Base-by-base conservation (phyloP, 768 basidiomycete species). In the Leccinellum albellum region DNA sequence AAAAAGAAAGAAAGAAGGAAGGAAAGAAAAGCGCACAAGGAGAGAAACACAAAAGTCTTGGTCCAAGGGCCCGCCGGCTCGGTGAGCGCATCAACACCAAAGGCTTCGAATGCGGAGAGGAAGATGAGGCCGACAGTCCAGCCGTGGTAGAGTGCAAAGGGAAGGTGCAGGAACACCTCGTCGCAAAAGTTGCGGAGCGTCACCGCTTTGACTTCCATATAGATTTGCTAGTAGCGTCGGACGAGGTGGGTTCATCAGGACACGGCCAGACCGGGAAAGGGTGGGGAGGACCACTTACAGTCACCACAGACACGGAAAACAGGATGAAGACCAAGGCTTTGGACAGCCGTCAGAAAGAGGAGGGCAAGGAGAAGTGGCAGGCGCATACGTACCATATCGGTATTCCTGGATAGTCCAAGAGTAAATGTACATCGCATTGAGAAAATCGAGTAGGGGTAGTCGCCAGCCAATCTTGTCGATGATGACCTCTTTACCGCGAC, bases 91-190 rank as follows among this genome's bases (percentile, higher is more conserved):
- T 86, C 75, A 51, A 78, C 75, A 40, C 87, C 87, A 60, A 86
- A 86, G 2, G 84, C 82, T 57, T 83, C 81, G 60, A 86, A 85
- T 2, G 70, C 82, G 29, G 82, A 78, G 56, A 84, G 70, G 62
- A 85, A 65, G 61, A 84, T 70, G 62, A 81, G 76, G 40, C 78
- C 70, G 60, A 81, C 79, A 13, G 76, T 76, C 81, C 82, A 83
- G 51, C 85, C 85, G 62, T 87, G 85, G 70, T 81, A 88, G 48
- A 88, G 74, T 13, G 82, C 85, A 75, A 89, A 89, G 4, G 88
- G 87, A 12, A 87, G 79, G 66, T 88, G 86, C n/a, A 89, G 73
- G 51, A 87, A 86, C 58, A 85, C 65, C 62, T 87, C 85, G 62
- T 87, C 84, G 42, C 73, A 74, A 47, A 78, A 62, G 60, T 71